Evolutionary conservation across 2,329 filamentous ascomycete species (phyloP), one percentile per base, ranked within the genome.

Genomic region (Talaromyces sp.): DNA sequence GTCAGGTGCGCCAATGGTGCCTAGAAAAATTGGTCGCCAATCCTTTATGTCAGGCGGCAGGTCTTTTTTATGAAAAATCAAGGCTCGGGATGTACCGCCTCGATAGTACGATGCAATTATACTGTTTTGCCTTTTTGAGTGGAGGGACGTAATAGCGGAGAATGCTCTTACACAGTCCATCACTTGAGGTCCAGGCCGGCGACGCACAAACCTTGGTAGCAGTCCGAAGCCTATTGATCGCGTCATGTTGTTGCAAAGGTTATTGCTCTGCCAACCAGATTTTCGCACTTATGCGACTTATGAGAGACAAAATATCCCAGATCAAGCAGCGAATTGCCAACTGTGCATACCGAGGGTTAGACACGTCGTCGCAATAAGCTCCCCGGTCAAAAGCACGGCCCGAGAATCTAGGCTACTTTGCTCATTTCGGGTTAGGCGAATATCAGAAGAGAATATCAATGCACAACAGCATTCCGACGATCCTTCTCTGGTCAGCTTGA

Each of bases 31-130:
- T 0, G 78, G 70, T 3, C 79, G 75, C 84, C 86, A 87, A 68
- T 79, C 70, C 33, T 70, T 67, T 35, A 74, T 76, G 57, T 83
- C 71, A 0, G 62, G 14, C 0, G 87, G 86, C 0, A 89, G 80
- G 69, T 87, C 75, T n/a, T 78, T 71, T 31, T 79, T 72, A 19
- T 83, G 79, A 73, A 89, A 84, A 69, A 91, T 83, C 37, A 91
- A 79, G 14, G 86, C 89, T 66, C 88, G 85, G 16, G 88, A 90
- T n/a, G 88, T 90, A 31, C 89, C 89, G 60, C 88, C 88, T 56
- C 89, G 86, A 73, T 88, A 89, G 75, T 88, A 89, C 50, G 85
- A 79, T 9, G 86, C 86, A 14, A 80, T 79, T 11, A 85, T 76
- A 60, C 70, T 72, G 69, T 73, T 66, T 72, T 77, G 75, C 33